Conservation (phyloP, 2,329 filamentous ascomycete genomes). For the Mollisia scopiformis region DNA sequence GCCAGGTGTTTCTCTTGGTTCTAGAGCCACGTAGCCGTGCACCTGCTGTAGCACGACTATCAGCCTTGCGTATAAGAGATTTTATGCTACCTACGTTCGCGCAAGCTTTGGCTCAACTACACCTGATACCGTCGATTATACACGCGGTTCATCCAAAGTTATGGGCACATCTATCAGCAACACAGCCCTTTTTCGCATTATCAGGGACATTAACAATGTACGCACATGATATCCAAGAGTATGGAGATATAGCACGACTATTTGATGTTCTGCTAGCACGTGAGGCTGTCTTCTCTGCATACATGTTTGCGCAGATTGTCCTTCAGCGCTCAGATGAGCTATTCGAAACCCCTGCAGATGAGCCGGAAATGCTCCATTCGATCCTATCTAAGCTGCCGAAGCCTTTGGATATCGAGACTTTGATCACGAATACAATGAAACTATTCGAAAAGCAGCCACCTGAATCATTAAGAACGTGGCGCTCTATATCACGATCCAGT, state of each 20-base stretch:
- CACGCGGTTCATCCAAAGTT: constrained; percentile 71
- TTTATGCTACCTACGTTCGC: constrained; percentile 93
- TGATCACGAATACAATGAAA: constrained; percentile 67
- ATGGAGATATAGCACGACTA: constrained; percentile 83
- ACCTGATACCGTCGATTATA: constrained; percentile 82
- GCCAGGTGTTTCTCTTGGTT: constrained; percentile 90
- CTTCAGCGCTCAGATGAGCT: constrained; percentile 80
- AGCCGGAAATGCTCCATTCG: constrained; percentile 90
- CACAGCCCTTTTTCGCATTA: constrained; percentile 89
- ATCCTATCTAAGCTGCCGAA: constrained; percentile 85
- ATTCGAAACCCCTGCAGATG: constrained; percentile 79
- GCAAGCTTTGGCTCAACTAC: constrained; percentile 83
- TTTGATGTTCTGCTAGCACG: constrained; percentile 91
- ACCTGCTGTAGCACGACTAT: constrained; percentile 76
- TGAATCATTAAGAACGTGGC: constrained; percentile 72
- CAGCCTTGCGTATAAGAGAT: constrained; percentile 87
- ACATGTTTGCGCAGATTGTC: constrained; percentile 89
- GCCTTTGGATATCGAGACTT: constrained; percentile 76
- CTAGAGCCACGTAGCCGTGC: constrained; percentile 66
- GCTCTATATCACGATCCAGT: constrained; percentile 71
- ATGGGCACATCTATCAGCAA: constrained; percentile 73
- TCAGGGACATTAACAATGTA: constrained; percentile 95
- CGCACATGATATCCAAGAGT: constrained; percentile 91
- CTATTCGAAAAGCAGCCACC: constrained; percentile 74
- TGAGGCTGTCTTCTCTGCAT: constrained; percentile 87